Percentiles rank a stretch among this genome's conserved stretches.
These are phyloP conservation scores for Trichophyton mentagrophytes DNA, from an alignment of 2,329 filamentous ascomycete species.

Conservation along the genomic window DNA sequence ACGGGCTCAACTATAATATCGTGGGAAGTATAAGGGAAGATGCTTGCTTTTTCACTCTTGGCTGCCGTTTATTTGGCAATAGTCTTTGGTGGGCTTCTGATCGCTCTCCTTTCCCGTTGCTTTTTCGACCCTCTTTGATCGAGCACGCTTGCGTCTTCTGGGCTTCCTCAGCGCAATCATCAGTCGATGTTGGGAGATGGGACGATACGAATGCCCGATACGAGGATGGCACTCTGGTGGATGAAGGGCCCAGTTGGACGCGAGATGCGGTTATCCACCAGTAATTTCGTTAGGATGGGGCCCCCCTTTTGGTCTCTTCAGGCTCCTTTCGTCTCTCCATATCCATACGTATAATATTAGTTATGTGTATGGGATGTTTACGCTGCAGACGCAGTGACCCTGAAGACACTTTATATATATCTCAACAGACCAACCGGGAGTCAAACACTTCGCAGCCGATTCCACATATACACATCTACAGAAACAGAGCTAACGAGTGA, in stretches of 20 bases:
- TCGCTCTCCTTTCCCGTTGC: neutral
- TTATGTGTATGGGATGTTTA: neutral
- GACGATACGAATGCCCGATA: conserved; percentile 1
- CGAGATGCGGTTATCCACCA: neutral
- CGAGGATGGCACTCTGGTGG: neutral
- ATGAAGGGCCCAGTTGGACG: neutral
- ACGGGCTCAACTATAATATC: neutral
- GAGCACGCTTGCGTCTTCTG: neutral
- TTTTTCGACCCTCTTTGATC: neutral
- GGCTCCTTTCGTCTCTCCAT: neutral
- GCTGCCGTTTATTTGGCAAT: conserved; percentile 1
- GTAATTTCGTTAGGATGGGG: neutral
- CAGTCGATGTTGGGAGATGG: neutral
- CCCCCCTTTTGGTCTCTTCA: neutral
- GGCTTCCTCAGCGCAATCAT: neutral
- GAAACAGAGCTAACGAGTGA: neutral
- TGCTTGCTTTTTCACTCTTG: neutral
- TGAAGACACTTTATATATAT: neutral
- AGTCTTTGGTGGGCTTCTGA: neutral
- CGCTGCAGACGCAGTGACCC: neutral
- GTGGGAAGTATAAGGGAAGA: neutral
- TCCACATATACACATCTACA: neutral
- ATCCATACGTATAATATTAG: neutral
- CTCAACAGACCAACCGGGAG: neutral
- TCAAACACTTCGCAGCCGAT: neutral